Evolutionary conservation across 163 green algal genomes (phyloP), one percentile per base, ranked within the genome.

Genomic region (Volvox carteri): DNA sequence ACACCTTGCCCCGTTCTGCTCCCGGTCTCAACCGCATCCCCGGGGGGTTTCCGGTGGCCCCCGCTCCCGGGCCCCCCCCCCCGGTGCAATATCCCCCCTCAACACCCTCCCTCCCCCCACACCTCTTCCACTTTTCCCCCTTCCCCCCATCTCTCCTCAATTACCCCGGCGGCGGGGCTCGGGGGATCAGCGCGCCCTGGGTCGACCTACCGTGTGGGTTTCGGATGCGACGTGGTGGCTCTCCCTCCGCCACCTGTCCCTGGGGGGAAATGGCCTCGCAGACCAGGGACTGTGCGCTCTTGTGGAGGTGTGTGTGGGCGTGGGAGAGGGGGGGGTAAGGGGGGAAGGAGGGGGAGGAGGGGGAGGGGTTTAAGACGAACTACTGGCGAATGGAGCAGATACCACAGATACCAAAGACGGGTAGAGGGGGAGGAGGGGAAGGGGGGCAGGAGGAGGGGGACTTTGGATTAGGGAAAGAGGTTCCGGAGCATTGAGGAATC

Each of bases 271-370:
- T 39, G 70, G 65, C 42, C 72, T 89, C 68, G 54, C 68, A 19
- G 84, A 89, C 48, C 84, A 89, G 84, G 84, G 84, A 42, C 84
- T 89, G 84, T 89, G 84, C 19, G 28, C 41, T 9, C 70, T 89
- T 11, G 39, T 89, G 25, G 84, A 89, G 68, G 84, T 89, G 70
- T 2, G 84, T 7, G 3, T 35, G 67, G 1, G 39, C 18, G 41
- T 21, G 9, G 44, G 23, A 28, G 23, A 41, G 39, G 14, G 70
- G 70, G 39, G 41, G 70, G 35, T 30, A 7, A 37, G 39, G 68
- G 12, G 35, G 14, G 25, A 4, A 16, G 19, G 70, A 56, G 39
- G 39, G 39, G 39, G 21, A 41, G 70, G 12, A 41, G 41, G 70
- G 14, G 39, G 58, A 19, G 9, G 58, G 21, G n/a, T n/a, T n/a